Evolutionary conservation across 2,329 filamentous ascomycete species (phyloP), one percentile per base, ranked within the genome.

Genomic region (Aspergillus terreus): DNA sequence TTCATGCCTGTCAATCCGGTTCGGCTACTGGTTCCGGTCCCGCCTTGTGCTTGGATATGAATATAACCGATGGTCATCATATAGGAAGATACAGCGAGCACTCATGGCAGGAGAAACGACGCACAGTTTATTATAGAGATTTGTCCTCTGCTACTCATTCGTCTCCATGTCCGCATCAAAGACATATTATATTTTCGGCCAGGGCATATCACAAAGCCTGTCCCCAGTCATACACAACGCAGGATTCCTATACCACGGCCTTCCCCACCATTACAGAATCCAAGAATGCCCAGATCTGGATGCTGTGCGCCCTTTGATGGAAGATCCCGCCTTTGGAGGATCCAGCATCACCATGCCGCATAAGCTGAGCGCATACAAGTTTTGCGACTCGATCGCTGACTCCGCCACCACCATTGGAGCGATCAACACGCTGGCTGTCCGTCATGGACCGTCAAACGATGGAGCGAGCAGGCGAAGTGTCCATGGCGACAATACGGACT

Each of bases 241-340:
- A 23, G 60, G 53, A 6, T 58, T 58, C 27, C 32, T 33, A 9
- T 38, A 54, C 41, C 47, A 52, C 35, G 41, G 23, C 11, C 46
- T 58, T 9, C 50, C 56, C 3, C 43, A 57, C 35, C 23, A 46
- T 19, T 57, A 58, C 46, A 36, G 30, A 19, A 53, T 53, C 21
- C 45, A 53, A 15, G 41, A 38, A 15, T 58, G 54, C 25, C 14
- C 46, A 14, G 38, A 50, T 9, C 40, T 61, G 4, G 47, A 51
- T 35, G 49, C 53, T 23, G 49, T 58, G 10, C 71, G 52, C 71
- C 78, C 35, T 3, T 65, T 87, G 33, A 82, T 96, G 49, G 80
- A 79, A 2, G 72, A 81, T 1, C 73, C 83, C 2, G 76, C 84
- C 56, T 96, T 96, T 65, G 91, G 91, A 9, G 91, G 91, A 48